These are phyloP conservation scores for Lachnellula occidentalis DNA, from an alignment of 2,329 filamentous ascomycete species.

Conservation along the genomic window DNA sequence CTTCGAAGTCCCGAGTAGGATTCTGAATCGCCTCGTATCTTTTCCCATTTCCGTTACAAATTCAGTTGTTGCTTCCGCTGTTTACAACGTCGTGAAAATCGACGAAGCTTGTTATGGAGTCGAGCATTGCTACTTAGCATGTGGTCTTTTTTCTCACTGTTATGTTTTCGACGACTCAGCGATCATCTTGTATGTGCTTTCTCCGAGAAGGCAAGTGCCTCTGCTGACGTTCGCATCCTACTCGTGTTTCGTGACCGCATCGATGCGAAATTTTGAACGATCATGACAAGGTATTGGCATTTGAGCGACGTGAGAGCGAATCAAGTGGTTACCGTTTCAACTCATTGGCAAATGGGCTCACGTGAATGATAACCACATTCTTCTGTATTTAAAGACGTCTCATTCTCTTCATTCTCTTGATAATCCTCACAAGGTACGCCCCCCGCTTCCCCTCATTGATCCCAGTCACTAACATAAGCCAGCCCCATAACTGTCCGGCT, in stretches of 20 bases:
- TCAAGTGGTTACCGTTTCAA: conserved; percentile 48
- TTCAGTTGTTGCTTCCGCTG: neutral
- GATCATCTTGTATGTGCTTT: conserved; percentile 33
- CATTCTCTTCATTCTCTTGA: conserved; percentile 54
- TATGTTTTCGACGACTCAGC: conserved; percentile 36
- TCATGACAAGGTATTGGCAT: conserved; percentile 46
- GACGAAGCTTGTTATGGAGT: neutral
- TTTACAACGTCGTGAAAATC: neutral
- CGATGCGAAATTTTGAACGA: conserved; percentile 42
- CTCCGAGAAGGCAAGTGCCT: neutral
- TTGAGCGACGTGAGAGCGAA: conserved; percentile 49
- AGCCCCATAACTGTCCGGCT: conserved; percentile 41
- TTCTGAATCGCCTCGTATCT: neutral
- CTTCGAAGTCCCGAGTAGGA: too few relatives aligned
- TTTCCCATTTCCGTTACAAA: neutral
- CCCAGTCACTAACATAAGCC: neutral
- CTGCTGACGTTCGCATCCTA: conserved; percentile 18
- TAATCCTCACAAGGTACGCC: conserved; percentile 42
- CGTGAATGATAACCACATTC: conserved; percentile 34
- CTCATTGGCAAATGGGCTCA: conserved; percentile 47
- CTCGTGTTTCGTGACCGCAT: conserved; percentile 22
- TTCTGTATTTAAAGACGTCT: conserved; percentile 38
- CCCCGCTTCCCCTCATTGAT: conserved; percentile 5
- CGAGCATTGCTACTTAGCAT: conserved; percentile 1
- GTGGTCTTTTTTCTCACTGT: conserved; percentile 39